phyloP scores from a whole-genome alignment of 371 early-diverging fungal genomes.

The Syncephalastrum racemosum region DNA sequence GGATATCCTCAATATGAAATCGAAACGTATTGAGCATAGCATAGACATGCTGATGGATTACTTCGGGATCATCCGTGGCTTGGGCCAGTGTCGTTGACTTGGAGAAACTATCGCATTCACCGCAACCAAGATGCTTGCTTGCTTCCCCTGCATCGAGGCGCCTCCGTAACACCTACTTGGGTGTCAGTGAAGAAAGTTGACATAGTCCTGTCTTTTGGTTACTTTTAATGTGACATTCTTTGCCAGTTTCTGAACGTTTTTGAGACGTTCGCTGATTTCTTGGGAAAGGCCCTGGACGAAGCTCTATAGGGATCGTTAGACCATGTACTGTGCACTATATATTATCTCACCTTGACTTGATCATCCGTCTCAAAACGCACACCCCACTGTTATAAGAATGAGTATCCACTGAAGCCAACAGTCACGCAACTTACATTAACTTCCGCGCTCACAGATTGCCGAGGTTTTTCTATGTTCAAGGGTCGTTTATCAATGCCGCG shows the following conservation, averaged over 20 bases:
- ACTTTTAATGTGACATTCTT: conserved; percentile 61
- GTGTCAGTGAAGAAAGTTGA: too few relatives aligned
- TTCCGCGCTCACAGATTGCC: conserved; percentile 81
- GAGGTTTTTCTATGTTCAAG: conserved; percentile 56
- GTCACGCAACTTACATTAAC: conserved; percentile 40
- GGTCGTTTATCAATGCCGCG: conserved; percentile 78
- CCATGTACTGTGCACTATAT: not conserved
- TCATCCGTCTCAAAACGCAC: conserved; percentile 72
- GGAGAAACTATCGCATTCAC: conserved; percentile 62
- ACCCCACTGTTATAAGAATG: conserved; percentile 62
- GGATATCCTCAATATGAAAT: conserved; percentile 54
- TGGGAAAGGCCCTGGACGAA: conserved; percentile 53
- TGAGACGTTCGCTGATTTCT: conserved; percentile 56
- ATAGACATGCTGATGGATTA: conserved; percentile 45
- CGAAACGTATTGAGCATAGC: conserved; percentile 46
- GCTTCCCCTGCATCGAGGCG: conserved; percentile 50
- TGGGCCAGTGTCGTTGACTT: conserved; percentile 48
- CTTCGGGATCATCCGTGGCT: conserved; percentile 44
- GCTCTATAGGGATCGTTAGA: conserved; percentile 5
- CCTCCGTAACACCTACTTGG: conserved; percentile 43
- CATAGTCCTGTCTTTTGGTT: conserved; percentile 3
- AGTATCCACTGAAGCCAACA: not conserved
- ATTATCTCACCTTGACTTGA: conserved; percentile 52
- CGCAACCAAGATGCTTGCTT: conserved; percentile 67
- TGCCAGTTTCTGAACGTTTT: conserved; percentile 45